A percentile compares a stretch with the other conserved stretches of the same genome.
phyloP scores from a whole-genome alignment of 129 eudicot species.

The Smallanthus sonchifolius region DNA sequence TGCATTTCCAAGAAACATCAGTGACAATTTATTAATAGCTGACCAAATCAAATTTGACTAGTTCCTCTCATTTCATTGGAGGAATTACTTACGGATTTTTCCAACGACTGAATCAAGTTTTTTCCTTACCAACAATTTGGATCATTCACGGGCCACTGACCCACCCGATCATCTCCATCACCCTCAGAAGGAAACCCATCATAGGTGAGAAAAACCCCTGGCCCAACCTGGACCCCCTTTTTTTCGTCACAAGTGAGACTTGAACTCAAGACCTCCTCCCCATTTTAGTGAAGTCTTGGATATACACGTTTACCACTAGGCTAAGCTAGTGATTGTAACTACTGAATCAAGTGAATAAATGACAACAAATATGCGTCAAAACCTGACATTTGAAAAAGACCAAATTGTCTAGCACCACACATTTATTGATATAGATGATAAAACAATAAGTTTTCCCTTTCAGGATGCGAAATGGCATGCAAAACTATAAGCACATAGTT shows the following conservation, averaged over 20 bases:
- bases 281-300: no score
- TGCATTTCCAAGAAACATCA: neutral
- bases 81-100: neutral
- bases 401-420: neutral
- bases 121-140: no score
- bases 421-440: neutral
- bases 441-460: neutral
- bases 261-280: no score
- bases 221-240: no score
- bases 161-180: no score
- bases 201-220: no score
- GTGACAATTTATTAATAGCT: constrained; percentile 8
- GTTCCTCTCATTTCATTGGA: constrained; percentile 17
- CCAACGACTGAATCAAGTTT: neutral
- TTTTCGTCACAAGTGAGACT: no score
- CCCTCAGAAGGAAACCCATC: no score
- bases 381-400: neutral
- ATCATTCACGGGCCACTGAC: no score
- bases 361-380: constrained; percentile 7
- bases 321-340: no score
- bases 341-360: neutral
- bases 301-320: no score
- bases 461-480: constrained; percentile 2
- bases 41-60: constrained; percentile 26
- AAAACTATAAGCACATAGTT: constrained; percentile 3